Base-by-base conservation (phyloP, 768 basidiomycete species). In the Flagelloscypha sp. region DNA sequence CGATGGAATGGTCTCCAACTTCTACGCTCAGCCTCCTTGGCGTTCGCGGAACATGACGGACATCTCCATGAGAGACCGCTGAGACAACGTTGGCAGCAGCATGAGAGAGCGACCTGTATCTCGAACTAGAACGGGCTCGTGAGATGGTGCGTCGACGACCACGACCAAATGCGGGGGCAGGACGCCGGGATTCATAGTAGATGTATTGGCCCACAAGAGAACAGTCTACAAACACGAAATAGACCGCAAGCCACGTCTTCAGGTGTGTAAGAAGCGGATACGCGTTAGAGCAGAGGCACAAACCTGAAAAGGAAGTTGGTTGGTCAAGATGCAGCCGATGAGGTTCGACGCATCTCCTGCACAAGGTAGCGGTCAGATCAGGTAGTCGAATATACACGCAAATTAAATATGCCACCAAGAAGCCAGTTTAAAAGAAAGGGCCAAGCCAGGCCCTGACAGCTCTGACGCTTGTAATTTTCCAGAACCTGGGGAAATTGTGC, bases 291-390 rank as follows among this genome's bases (percentile, higher is more conserved):
- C 15, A 11, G 23, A 30, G 38, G 50, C 73, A 48, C 56, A n/a
- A n/a, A 88, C 90, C 62, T 98, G 94, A 57, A 99, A 98, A 15
- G 90, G 89, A 11, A 95, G 70, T 53, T 98, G 95, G 48, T 83
- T 73, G 3, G 95, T 98, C 36, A 99, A 65, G 40, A 97, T 61
- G 53, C 89, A 92, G 7, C 89, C 93, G 40, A 98, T 56, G 20
- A 98, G 70, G 57, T 98, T 98, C 13, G 92, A 90, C 16, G 84
- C 63, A 60, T 99, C 95, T 32, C 94, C 94, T 85, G 54, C 4
- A 24, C 23, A 8, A 33, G 23, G 30, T 30, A 30, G 16, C 9
- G 35, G 36, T 24, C 21, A 21, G 27, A 38, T 37, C 6, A 24
- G 12, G 35, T 41, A 20, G 30, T 24, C 27, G 24, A 21, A 12